Base-by-base conservation (phyloP, 352 stramenopile genomes). In the Phytophthora quininea region DNA sequence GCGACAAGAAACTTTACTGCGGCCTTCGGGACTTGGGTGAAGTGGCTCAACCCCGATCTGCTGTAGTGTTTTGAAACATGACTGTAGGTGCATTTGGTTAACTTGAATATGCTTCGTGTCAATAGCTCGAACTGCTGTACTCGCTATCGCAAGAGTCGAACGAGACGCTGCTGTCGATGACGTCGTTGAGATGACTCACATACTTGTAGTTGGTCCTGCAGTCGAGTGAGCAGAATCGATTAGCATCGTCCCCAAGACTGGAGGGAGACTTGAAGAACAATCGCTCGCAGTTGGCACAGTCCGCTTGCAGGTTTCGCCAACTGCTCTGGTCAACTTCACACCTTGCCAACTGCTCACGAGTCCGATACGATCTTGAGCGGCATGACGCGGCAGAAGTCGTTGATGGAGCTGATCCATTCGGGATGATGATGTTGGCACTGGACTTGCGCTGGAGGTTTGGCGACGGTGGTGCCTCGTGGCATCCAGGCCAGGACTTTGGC, bases 191-290 rank as follows among this genome's bases (percentile, higher is more conserved):
- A 11, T 61, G 35, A 3, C 30, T 29, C 29, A 69, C 40, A 54
- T 74, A 83, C 48, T 73, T 49, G 53, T 73, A 67, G 40, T 67
- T 82, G 52, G 66, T 73, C 42, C 76, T 77, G 62, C 77, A 86
- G 61, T 86, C 77, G 14, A 86, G 56, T 30, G 74, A 86, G 58
- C 77, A 86, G 54, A 80, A 84, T 40, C 53, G 48, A 7, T 27
- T 48, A 4, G 29, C 46, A 33, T 3, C 11, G 14, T 12, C 48
- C 24, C 27, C 56, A 30, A 69, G 35, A n/a, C 27, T 35, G n/a
- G 67, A 70, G 27, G 64, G 54, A 0, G 54, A 63, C 58, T 50
- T 60, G 31, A 74, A 74, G 33, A 74, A 74, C 10, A 74, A 40
- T 6, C 60, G 50, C 5, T 58, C 40, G 31, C 66, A 73, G 66